A percentile compares a stretch with the other conserved stretches of the same genome.
These are phyloP conservation scores for Ascomycota sp. DNA, from an alignment of 2,329 filamentous ascomycete genomes.

Conservation along the genomic window DNA sequence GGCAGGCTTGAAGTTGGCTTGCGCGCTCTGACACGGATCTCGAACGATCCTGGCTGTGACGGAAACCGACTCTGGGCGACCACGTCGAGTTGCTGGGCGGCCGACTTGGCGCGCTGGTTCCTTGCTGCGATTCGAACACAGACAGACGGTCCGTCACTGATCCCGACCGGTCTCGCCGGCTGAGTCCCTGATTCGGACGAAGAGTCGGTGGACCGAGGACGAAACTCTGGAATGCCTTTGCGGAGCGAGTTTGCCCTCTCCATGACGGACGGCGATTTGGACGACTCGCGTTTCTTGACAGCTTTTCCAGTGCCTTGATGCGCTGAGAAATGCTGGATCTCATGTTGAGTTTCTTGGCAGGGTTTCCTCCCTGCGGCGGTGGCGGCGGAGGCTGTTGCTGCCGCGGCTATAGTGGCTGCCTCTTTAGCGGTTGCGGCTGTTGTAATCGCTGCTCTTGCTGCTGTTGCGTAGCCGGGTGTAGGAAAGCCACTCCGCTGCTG, in stretches of 20 bases:
- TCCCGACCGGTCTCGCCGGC: constrained; percentile 24
- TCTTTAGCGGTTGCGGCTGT: too few relatives aligned
- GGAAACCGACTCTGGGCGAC: constrained; percentile 57
- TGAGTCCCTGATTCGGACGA: constrained; percentile 21
- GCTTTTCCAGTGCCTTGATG: constrained; percentile 79
- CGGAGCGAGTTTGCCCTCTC: constrained; percentile 22
- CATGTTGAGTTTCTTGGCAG: constrained; percentile 51
- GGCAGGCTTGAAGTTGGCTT: constrained; percentile 18
- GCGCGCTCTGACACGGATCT: constrained; percentile 28
- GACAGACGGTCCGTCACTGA: constrained; percentile 35
- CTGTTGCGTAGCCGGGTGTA: constrained; percentile 34
- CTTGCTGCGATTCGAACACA: constrained; percentile 25
- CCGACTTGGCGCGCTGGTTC: constrained; percentile 5
- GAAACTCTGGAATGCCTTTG: constrained; percentile 9
- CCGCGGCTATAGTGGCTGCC: too few relatives aligned
- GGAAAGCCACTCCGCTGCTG: constrained; percentile 34
- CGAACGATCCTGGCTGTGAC: constrained; percentile 72
- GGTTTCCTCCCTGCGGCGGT: constrained; percentile 22
- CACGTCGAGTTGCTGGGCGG: constrained; percentile 16
- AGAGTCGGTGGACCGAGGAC: constrained; percentile 22
- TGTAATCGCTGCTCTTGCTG: too few relatives aligned
- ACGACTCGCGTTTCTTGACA: constrained; percentile 35
- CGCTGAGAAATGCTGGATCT: constrained; percentile 83
- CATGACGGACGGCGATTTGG: constrained; percentile 22
- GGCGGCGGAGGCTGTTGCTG: too few relatives aligned